A percentile compares a stretch with the other conserved stretches of the same genome.
Evolutionary conservation across 108 stramenopile genomes (phyloP).

Genomic region (Parmales sp.): DNA sequence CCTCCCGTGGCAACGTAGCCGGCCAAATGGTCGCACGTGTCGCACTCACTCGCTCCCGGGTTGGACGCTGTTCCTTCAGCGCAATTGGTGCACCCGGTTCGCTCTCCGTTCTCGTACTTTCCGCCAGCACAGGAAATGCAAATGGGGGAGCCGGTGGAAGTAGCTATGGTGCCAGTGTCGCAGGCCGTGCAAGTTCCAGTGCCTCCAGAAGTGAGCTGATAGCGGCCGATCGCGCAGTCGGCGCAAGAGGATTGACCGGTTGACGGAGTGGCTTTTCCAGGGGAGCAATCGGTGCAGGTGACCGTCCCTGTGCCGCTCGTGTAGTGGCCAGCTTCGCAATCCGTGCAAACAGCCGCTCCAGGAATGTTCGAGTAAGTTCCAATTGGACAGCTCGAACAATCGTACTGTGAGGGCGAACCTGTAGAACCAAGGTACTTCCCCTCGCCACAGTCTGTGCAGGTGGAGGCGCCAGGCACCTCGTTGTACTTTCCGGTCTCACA

Average conservation of each 20-base stretch:
- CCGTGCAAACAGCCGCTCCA: too few species aligned
- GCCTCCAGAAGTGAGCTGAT: not conserved
- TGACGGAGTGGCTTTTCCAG: not conserved
- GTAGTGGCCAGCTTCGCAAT: not conserved
- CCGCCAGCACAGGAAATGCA: not conserved
- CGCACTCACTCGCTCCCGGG: not conserved
- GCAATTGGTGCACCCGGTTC: not conserved
- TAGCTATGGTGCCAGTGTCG: not conserved
- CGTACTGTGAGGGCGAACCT: too few species aligned
- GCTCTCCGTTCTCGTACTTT: not conserved
- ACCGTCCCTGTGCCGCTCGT: not conserved
- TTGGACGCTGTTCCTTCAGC: not conserved
- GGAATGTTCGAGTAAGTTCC: too few species aligned
- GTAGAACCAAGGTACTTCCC: too few species aligned
- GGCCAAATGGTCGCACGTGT: not conserved
- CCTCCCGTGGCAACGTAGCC: conserved; percentile 11
- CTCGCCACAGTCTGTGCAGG: too few species aligned
- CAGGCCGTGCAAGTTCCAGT: conserved; percentile 1
- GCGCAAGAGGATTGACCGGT: not conserved
- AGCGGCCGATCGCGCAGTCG: not conserved
- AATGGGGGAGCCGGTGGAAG: not conserved
- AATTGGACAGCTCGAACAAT: too few species aligned
- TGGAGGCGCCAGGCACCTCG: too few species aligned
- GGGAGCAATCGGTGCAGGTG: not conserved
- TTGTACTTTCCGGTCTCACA: conserved; percentile 6